phyloP scores from a whole-genome alignment of 2,329 filamentous ascomycete genomes.

The Colletotrichum tamarilloi region DNA sequence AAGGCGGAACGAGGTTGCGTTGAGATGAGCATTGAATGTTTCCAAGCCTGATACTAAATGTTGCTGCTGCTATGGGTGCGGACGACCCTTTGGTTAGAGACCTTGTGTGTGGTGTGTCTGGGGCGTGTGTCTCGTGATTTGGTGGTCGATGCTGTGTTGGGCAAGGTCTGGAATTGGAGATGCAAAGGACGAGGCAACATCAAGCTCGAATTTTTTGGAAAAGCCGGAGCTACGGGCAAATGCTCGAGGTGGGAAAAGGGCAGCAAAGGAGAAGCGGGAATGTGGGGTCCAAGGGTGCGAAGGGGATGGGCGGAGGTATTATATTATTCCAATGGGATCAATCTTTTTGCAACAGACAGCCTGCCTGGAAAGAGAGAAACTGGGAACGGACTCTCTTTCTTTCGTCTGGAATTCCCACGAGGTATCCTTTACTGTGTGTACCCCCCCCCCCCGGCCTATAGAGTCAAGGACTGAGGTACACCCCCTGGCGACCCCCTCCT shows the following conservation, averaged over 20 bases:
- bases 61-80: conserved; percentile 13
- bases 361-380: neutral
- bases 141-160: conserved; percentile 13
- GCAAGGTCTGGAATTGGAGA: neutral
- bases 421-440: neutral
- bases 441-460: neutral
- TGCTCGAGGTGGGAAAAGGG: conserved; percentile 13
- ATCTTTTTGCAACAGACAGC: conserved; percentile 26
- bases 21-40: conserved; percentile 37
- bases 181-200: conserved; percentile 11
- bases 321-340: conserved; percentile 31
- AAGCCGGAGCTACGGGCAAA: conserved; percentile 31
- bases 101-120: conserved; percentile 9
- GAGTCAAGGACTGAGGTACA: too few relatives aligned
- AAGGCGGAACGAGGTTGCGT: conserved; percentile 32
- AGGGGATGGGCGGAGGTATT: conserved; percentile 22
- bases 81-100: neutral
- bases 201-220: conserved; percentile 23
- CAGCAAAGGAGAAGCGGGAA: conserved; percentile 19
- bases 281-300: conserved; percentile 15
- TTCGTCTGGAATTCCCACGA: conserved; percentile 34
- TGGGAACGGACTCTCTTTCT: conserved; percentile 35
- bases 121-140: conserved; percentile 21
- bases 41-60: conserved; percentile 13
- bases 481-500: neutral